Conservation (phyloP, 331 rosid species). For the Telfairia occidentalis region DNA sequence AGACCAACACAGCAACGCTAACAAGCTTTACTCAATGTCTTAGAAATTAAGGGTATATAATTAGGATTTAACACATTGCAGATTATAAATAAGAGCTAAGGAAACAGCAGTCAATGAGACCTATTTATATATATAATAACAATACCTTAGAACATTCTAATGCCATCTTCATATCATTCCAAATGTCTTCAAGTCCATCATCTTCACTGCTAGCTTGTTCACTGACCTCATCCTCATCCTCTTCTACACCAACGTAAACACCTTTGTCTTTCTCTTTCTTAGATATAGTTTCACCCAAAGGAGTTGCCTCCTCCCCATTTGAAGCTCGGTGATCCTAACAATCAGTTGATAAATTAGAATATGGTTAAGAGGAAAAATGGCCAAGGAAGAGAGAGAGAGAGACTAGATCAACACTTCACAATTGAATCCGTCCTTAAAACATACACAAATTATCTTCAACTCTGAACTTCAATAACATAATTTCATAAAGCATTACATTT, state of each 20-base stretch:
- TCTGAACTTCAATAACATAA: not conserved
- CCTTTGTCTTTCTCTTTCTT: slow-evolving; percentile 31
- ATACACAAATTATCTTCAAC: not conserved
- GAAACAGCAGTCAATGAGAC: not conserved
- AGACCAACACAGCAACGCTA: not conserved
- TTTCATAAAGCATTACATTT: not conserved
- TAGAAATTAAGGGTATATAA: not conserved
- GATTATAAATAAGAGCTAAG: not conserved
- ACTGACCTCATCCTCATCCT: slow-evolving; percentile 26
- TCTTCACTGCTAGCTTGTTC: slow-evolving; percentile 23
- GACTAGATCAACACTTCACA: not conserved
- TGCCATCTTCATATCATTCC: slow-evolving; percentile 82
- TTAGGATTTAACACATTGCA: not conserved
- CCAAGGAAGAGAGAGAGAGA: not conserved
- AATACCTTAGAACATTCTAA: slow-evolving; percentile 68
- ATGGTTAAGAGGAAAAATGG: not conserved
- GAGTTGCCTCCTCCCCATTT: slow-evolving; percentile 13
- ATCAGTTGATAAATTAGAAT: not conserved
- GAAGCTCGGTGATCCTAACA: slow-evolving; percentile 19
- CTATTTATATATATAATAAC: not conserved
- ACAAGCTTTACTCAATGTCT: not conserved
- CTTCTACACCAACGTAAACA: slow-evolving; percentile 51
- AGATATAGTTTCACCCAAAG: not conserved
- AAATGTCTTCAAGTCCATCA: slow-evolving; percentile 64
- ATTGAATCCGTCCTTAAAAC: not conserved